phyloP scores from a whole-genome alignment of 768 basidiomycete species.

The Ephemerocybe angulata region DNA sequence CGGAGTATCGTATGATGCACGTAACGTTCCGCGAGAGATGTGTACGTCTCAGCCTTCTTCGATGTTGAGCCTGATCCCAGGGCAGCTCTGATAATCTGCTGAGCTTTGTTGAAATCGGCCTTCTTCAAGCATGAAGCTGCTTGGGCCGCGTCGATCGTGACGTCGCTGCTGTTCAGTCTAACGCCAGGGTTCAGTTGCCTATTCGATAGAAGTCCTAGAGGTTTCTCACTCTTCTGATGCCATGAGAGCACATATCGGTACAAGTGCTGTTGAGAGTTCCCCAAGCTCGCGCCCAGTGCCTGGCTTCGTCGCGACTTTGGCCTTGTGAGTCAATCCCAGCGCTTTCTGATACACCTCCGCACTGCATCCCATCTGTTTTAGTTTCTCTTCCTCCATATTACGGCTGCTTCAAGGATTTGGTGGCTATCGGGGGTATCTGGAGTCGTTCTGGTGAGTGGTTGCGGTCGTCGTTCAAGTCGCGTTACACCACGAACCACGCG shows the following conservation, averaged over 20 bases:
- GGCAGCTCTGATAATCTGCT: neutral
- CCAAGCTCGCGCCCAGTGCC: neutral
- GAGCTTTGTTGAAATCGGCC: neutral
- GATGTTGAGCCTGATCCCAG: neutral
- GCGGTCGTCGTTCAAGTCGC: too few relatives aligned
- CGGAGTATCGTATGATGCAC: neutral
- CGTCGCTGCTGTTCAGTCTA: neutral
- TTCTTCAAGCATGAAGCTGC: neutral
- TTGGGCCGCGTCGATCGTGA: neutral
- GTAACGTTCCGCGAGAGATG: neutral
- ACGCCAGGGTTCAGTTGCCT: neutral
- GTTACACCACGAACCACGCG: too few relatives aligned
- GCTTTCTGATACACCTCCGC: neutral
- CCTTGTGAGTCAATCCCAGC: neutral
- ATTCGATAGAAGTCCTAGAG: too few relatives aligned
- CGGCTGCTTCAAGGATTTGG: too few relatives aligned
- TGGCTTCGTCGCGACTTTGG: neutral
- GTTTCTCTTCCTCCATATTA: neutral
- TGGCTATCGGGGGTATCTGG: too few relatives aligned
- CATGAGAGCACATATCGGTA: neutral
- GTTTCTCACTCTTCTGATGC: neutral
- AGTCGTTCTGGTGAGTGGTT: too few relatives aligned
- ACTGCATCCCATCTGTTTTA: neutral
- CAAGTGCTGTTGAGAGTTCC: neutral
- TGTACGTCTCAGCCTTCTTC: neutral